Conservation (phyloP, 306 rosid genomes). For the Vachellia collinsii region DNA sequence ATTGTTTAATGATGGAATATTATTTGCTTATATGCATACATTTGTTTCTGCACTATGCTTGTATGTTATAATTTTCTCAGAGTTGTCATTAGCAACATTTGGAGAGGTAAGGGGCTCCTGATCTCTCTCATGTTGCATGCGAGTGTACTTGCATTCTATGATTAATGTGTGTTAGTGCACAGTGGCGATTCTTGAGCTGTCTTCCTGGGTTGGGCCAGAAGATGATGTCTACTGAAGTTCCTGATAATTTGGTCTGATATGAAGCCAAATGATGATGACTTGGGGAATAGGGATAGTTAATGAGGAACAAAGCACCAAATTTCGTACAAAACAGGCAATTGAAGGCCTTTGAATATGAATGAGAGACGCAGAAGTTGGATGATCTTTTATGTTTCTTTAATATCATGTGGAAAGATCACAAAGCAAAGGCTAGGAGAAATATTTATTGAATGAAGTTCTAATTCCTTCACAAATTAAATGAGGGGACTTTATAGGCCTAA, state of each 20-base stretch:
- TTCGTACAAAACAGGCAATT: not conserved
- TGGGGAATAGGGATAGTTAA: not conserved
- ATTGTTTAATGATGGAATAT: conserved; percentile 11
- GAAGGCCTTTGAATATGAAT: not conserved
- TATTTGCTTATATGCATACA: conserved; percentile 27
- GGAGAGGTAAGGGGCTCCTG: not conserved
- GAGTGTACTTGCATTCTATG: not conserved
- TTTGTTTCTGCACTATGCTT: conserved; percentile 15
- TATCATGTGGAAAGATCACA: not conserved
- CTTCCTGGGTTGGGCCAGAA: not conserved
- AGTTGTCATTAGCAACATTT: not conserved
- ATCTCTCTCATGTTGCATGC: not conserved
- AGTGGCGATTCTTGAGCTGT: not conserved
- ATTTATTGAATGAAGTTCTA: not conserved
- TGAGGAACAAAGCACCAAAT: not conserved
- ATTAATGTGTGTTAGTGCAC: not conserved
- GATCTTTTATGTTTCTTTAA: not conserved
- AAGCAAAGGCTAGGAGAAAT: not conserved
- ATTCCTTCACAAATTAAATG: not conserved
- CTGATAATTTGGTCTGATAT: not conserved
- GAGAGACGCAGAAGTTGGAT: not conserved
- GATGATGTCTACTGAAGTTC: not conserved
- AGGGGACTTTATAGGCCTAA: not conserved
- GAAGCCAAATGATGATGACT: not conserved
- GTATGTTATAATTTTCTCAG: conserved; percentile 19